Conservation (phyloP, 495 filamentous ascomycete species). For the Penicillium subrubescens region DNA sequence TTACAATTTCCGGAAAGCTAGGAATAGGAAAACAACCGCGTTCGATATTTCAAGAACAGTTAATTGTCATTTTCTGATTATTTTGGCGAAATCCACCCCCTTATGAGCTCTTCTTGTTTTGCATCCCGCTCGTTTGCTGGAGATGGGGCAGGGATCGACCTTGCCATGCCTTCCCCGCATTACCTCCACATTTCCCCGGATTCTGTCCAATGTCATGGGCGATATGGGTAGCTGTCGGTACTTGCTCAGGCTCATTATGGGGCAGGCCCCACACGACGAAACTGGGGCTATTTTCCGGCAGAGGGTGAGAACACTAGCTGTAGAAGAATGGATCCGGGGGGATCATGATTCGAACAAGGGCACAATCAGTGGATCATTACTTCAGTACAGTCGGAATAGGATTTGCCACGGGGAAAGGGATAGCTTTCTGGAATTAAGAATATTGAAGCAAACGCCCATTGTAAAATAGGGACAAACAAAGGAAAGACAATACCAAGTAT, state of each 20-base stretch:
- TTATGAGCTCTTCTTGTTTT: not conserved
- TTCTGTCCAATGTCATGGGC: not conserved
- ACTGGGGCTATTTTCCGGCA: conserved; percentile 10
- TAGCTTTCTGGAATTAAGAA: not conserved
- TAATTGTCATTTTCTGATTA: not conserved
- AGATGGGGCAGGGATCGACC: conserved; percentile 5
- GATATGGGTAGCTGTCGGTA: not conserved
- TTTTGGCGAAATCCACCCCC: not conserved
- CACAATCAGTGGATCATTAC: not conserved
- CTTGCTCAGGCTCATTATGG: not conserved
- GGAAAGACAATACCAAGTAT: not conserved
- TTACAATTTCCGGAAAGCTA: not conserved
- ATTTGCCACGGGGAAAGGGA: not conserved
- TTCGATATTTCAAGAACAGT: not conserved
- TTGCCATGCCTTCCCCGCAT: conserved; percentile 8
- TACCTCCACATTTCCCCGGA: conserved; percentile 18
- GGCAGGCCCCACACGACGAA: conserved; percentile 11
- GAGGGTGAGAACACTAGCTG: not conserved
- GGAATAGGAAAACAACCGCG: not conserved
- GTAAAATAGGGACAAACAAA: not conserved
- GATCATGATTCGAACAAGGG: not conserved
- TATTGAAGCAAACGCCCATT: not conserved
- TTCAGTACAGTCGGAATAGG: not conserved
- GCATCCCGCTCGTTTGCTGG: not conserved
- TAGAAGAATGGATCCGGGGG: not conserved